A percentile compares a stretch with the other conserved stretches of the same genome.
These are phyloP conservation scores for Saposhnikovia divaricata DNA, from an alignment of 129 eudicot species.

Conservation along the genomic window DNA sequence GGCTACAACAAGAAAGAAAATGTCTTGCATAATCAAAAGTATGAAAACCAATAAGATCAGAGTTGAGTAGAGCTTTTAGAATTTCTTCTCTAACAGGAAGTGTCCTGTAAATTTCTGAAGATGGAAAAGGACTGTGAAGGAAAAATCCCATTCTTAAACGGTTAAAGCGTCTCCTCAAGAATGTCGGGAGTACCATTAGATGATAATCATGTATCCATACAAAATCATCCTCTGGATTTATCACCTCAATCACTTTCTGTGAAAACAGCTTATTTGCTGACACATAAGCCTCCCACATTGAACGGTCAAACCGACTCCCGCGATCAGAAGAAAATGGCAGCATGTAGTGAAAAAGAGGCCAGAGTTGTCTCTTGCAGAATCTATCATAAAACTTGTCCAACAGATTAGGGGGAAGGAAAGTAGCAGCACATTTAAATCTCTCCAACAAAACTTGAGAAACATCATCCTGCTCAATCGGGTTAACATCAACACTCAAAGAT, in stretches of 20 bases:
- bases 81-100: slow-evolving; percentile 22
- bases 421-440: slow-evolving; percentile 17
- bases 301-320: slow-evolving; percentile 17
- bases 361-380: slow-evolving; percentile 18
- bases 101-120: slow-evolving; percentile 20
- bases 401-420: slow-evolving; percentile 17
- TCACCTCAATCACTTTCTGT: slow-evolving; percentile 17
- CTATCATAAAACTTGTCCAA: slow-evolving; percentile 16
- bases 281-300: slow-evolving; percentile 18
- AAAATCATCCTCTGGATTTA: slow-evolving; percentile 23
- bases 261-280: slow-evolving; percentile 16
- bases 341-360: slow-evolving; percentile 23
- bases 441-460: slow-evolving; percentile 16
- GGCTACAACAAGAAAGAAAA: slow-evolving; percentile 51
- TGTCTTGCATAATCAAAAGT: slow-evolving; percentile 27
- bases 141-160: slow-evolving; percentile 22
- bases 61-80: slow-evolving; percentile 16
- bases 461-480: slow-evolving; percentile 20
- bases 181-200: slow-evolving; percentile 25
- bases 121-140: slow-evolving; percentile 20
- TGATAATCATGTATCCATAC: slow-evolving; percentile 25
- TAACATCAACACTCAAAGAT: slow-evolving; percentile 16
- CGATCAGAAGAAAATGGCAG: slow-evolving; percentile 13
- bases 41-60: slow-evolving; percentile 21
- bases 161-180: slow-evolving; percentile 15